Conservation (phyloP, 2,329 filamentous ascomycete species). For the Orbilia brochopaga region DNA sequence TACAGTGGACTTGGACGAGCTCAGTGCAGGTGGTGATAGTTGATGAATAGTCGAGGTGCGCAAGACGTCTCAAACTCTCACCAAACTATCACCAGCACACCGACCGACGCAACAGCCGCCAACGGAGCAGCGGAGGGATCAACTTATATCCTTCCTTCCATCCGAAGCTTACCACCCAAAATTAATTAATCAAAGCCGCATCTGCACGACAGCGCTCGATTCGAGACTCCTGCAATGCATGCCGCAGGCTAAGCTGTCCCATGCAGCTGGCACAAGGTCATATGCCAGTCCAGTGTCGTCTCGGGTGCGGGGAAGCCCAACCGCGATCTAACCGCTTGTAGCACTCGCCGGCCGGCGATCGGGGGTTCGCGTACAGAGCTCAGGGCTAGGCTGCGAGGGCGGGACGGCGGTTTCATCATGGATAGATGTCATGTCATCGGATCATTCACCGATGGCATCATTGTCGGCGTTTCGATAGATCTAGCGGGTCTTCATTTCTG, state of each 20-base stretch:
- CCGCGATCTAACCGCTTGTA: background rate
- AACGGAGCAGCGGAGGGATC: too few species aligned
- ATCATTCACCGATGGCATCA: background rate
- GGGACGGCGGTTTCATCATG: background rate
- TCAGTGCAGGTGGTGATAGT: too few species aligned
- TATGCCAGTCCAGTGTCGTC: background rate
- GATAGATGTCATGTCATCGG: background rate
- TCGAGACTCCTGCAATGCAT: slow-evolving; percentile 3
- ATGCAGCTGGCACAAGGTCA: background rate
- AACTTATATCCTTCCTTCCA: too few species aligned
- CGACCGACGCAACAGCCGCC: too few species aligned
- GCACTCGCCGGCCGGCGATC: background rate
- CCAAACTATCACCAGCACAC: too few species aligned
- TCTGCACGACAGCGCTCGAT: background rate
- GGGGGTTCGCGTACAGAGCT: background rate
- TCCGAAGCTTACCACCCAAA: background rate
- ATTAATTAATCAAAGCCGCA: background rate
- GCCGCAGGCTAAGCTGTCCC: background rate
- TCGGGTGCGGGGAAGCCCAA: background rate
- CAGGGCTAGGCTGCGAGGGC: background rate
- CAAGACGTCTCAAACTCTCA: too few species aligned
- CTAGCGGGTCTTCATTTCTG: too few species aligned
- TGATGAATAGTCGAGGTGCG: too few species aligned
- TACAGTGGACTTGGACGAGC: too few species aligned
- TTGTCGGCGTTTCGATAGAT: background rate